These are phyloP conservation scores for Pisolithus sp. DNA, from an alignment of 768 basidiomycete species.

Conservation along the genomic window DNA sequence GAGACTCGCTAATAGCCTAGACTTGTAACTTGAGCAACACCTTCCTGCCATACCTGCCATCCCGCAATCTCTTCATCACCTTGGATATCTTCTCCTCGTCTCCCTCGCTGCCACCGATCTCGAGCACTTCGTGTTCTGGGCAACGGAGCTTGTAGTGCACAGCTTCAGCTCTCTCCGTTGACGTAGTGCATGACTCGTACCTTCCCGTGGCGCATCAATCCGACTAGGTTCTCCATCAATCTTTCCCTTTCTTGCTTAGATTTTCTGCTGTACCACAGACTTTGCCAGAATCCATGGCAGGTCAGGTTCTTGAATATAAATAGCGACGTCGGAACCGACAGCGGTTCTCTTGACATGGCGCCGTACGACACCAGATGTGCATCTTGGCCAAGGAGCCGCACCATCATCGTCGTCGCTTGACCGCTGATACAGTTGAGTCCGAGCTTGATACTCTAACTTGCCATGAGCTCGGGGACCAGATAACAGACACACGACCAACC, in stretches of 20 bases:
- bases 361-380: slow-evolving; percentile 83
- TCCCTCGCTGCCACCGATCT: slow-evolving; percentile 35
- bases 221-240: slow-evolving; percentile 45
- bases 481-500: slow-evolving; percentile 28
- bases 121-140: slow-evolving; percentile 65
- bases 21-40: slow-evolving; percentile 36
- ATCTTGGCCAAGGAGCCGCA: slow-evolving; percentile 55
- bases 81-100: slow-evolving; percentile 31
- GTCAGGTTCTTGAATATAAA: slow-evolving; percentile 85
- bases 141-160: slow-evolving; percentile 47
- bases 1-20: too few species aligned
- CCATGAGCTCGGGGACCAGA: slow-evolving; percentile 6
- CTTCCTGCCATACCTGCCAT: slow-evolving; percentile 44
- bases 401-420: slow-evolving; percentile 61
- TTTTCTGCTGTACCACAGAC: slow-evolving; percentile 55
- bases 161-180: slow-evolving; percentile 5
- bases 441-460: slow-evolving; percentile 34
- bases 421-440: slow-evolving; percentile 62
- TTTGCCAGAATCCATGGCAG: slow-evolving; percentile 75
- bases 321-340: slow-evolving; percentile 68
- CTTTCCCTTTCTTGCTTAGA: slow-evolving; percentile 41
- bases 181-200: slow-evolving; percentile 15
- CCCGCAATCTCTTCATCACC: slow-evolving; percentile 27
- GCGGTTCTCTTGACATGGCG: slow-evolving; percentile 81
- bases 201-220: slow-evolving; percentile 50